Evolutionary conservation across 1,139 yeast species (phyloP), one percentile per base, ranked within the genome.

Genomic region (Saccharomyces hybrid): DNA sequence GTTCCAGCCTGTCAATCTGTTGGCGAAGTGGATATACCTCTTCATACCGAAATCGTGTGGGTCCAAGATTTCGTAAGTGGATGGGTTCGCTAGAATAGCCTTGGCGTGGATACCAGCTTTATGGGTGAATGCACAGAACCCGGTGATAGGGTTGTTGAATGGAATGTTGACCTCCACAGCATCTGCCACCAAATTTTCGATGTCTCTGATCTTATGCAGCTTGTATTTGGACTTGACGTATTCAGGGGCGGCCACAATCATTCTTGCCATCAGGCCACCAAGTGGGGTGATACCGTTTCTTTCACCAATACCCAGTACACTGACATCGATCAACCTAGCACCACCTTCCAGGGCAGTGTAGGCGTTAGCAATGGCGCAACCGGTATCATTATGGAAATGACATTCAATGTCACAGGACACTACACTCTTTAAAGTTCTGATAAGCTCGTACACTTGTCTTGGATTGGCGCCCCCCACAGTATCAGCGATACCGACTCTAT

Each of bases 91-190:
- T 65, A 93, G 82, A 67, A 93, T 93, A 57, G 98, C 98, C 81
- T 93, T 93, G 68, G 99, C 98, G 72, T 93, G 99, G 70, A 93
- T 91, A 77, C 99, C 99, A 55, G 99, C 99, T 81, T 93, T 93
- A 80, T 93, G 99, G 56, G 99, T 93, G 77, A 93, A 93, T 54
- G 99, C 99, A 78, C 98, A 91, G 85, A 91, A 93, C 55, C 99
- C 99, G 51, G 99, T 93, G 73, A 93, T 90, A 65, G 98, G 98
- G 78, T 93, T 93, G 82, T 93, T 93, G 80, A 93, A 93, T 59
- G 99, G 99, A 69, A 93, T 83, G 74, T 91, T 90, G 59, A 93
- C 96, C 75, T 89, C 96, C 55, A 93, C 98, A 29, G 97, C 95
- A 62, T 91, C 96, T 53, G 98, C 98, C 59, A 93, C 97, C 73